phyloP scores from a whole-genome alignment of 805 yeast genomes.

The Barnettozyma sucrosica region DNA sequence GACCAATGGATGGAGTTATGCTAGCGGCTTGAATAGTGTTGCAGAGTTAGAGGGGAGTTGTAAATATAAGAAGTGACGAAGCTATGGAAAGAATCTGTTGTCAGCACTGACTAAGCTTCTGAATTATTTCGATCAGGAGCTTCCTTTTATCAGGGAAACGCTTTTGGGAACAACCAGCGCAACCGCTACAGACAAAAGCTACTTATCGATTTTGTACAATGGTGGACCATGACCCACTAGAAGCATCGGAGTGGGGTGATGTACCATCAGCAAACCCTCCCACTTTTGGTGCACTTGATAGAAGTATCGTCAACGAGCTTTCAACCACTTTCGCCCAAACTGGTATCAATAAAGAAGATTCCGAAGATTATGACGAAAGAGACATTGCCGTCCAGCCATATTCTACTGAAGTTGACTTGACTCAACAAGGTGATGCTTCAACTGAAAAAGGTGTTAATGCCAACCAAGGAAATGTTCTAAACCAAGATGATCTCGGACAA shows the following conservation, averaged over 20 bases:
- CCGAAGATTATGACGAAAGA: conserved; percentile 1
- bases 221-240: conserved; percentile 36
- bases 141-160: neutral
- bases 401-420: conserved; percentile 4
- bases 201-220: neutral
- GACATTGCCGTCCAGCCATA: neutral
- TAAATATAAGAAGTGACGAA: no score
- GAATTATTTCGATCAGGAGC: no score
- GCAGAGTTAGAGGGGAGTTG: no score
- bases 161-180: neutral
- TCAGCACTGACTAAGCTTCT: neutral
- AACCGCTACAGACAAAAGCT: neutral
- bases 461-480: neutral
- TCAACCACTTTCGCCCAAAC: conserved; percentile 14
- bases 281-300: neutral
- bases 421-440: neutral
- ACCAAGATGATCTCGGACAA: neutral
- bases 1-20: neutral
- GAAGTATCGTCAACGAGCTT: conserved; percentile 16
- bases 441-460: neutral
- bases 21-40: neutral
- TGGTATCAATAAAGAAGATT: conserved; percentile 6
- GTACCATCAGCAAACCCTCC: conserved; percentile 35
- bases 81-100: no score
- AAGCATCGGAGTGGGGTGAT: conserved; percentile 60